Percentiles rank a stretch among this genome's conserved stretches.
phyloP scores from a whole-genome alignment of 2,329 filamentous ascomycete species.

The Monilinia aucupariae region DNA sequence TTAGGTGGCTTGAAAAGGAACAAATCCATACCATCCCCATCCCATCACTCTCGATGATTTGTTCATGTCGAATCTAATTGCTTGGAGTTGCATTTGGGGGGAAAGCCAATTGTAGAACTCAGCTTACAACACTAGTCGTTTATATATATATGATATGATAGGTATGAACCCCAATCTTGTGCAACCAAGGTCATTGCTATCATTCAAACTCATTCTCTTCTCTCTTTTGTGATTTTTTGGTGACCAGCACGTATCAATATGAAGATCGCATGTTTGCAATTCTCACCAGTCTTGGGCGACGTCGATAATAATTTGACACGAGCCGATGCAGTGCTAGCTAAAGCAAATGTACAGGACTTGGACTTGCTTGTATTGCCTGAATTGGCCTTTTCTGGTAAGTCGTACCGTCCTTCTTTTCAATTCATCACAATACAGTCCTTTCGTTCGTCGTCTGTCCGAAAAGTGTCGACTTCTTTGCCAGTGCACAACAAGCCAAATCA shows the following conservation, averaged over 20 bases:
- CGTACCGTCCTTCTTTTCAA: background rate
- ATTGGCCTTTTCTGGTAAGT: constrained; percentile 64
- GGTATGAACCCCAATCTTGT: background rate
- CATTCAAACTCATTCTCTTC: background rate
- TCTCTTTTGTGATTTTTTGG: background rate
- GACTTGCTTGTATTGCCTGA: constrained; percentile 72
- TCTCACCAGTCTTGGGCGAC: constrained; percentile 58
- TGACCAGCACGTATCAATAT: constrained; percentile 38
- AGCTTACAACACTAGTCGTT: background rate
- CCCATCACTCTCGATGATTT: background rate
- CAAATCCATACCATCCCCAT: too few species aligned
- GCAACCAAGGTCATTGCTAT: background rate
- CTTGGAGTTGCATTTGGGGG: background rate
- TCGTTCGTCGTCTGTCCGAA: background rate
- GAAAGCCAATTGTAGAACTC: background rate
- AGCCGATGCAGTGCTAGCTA: constrained; percentile 59
- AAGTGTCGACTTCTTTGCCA: background rate
- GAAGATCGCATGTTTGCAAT: constrained; percentile 67
- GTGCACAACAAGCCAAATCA: background rate
- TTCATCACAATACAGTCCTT: background rate
- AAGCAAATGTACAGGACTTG: constrained; percentile 47
- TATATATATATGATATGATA: background rate
- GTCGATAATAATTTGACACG: constrained; percentile 64
- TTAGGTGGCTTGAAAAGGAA: background rate
- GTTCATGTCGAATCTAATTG: background rate